Percentiles rank a stretch among this genome's conserved stretches.
phyloP scores from a whole-genome alignment of 2,329 filamentous ascomycete species.

The Phaeosphaeria sp. region DNA sequence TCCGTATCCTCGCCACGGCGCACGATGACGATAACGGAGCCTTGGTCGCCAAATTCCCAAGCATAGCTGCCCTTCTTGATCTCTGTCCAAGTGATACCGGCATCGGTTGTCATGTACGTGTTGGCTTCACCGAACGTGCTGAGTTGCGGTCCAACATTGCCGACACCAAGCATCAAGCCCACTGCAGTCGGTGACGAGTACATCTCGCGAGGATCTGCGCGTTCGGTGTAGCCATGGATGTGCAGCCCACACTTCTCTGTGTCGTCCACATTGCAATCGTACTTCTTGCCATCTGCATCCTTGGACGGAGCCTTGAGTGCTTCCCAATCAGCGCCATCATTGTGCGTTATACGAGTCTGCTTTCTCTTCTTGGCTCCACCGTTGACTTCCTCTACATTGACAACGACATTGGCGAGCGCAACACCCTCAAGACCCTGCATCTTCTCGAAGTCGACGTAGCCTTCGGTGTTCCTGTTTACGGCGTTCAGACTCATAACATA shows the following conservation, averaged over 20 bases:
- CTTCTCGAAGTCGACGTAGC: conserved; percentile 95
- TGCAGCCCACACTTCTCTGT: conserved; percentile 80
- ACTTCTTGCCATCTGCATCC: conserved; percentile 74
- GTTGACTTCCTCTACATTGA: conserved; percentile 71
- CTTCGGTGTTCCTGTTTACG: conserved; percentile 79
- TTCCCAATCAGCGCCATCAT: conserved; percentile 89
- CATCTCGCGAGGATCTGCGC: conserved; percentile 79
- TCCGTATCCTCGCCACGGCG: conserved; percentile 73
- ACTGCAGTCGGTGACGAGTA: conserved; percentile 89
- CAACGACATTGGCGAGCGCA: conserved; percentile 82
- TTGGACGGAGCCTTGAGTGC: conserved; percentile 74
- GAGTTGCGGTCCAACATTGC: conserved; percentile 83
- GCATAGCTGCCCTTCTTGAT: conserved; percentile 88
- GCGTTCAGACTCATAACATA: conserved; percentile 83
- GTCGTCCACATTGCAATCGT: conserved; percentile 68
- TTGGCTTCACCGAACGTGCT: conserved; percentile 73
- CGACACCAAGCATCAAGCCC: conserved; percentile 87
- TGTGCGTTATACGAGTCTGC: conserved; percentile 93
- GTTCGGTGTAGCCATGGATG: conserved; percentile 94
- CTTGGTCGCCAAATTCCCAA: conserved; percentile 96
- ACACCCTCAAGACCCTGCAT: conserved; percentile 92
- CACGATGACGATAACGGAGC: conserved; percentile 88
- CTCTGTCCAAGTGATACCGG: conserved; percentile 85
- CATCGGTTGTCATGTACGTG: conserved; percentile 90
- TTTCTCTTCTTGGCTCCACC: conserved; percentile 76